Base-by-base conservation (phyloP, 2,329 filamentous ascomycete genomes). In the Acrodontium crateriforme region DNA sequence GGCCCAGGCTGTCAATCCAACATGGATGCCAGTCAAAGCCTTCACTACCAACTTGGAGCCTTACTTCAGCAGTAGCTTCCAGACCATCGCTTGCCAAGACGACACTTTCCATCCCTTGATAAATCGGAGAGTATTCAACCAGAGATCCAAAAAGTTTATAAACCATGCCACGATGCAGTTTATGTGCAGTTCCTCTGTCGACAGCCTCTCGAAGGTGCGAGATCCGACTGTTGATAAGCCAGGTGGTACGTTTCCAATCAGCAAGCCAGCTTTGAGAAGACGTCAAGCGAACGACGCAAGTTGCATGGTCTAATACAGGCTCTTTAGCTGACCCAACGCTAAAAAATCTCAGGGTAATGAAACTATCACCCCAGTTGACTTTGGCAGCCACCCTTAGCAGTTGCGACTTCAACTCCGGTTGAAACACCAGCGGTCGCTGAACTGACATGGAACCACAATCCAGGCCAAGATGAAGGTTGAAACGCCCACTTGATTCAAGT, bases 21-120 rank as follows among this genome's bases (percentile, higher is more conserved):
- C 51, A 47, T 10, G 37, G 38, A 16, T 30, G 33, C n/a, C 24
- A 10, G 17, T 24, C 36, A 16, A 20, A 34, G 14, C 29, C 37
- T 7, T 28, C 32, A 11, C 27, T 18, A 3, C 30, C 31, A 11
- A 25, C 25, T 8, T 23, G 17, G 23, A 36, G 29, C 3, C 18
- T 33, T 18, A 41, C 25, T 12, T 21, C 16, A 6, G 50, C 50
- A 18, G 42, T 44, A 3, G 52, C 53, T 32, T 59, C 56, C 11
- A 50, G 41, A 8, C 22, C 20, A 11, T 34, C 30, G 18, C 49
- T 44, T 10, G 57, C 40, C 16, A 59, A 37, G 21, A 53, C 36
- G 3, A 58, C 53, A 18, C 50, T 42, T 25, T 54, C 35, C 44
- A 59, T 53, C 13, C 54, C 54, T 12, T 44, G 51, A 37, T 46